These are phyloP conservation scores for Piromyces finnis DNA, from an alignment of 192 early-diverging fungal species.

Conservation along the genomic window DNA sequence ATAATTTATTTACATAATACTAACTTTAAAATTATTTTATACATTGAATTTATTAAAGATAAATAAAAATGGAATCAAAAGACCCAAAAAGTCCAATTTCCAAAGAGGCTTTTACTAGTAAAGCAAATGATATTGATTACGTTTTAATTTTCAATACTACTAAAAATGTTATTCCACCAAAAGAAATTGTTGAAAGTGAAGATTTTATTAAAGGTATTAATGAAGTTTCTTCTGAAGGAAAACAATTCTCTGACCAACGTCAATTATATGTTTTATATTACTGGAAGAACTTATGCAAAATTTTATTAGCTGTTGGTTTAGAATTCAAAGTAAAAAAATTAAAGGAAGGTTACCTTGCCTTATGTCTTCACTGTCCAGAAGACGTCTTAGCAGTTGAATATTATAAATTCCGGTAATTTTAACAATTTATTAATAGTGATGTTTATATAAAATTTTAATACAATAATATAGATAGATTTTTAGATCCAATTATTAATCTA, in stretches of 20 bases:
- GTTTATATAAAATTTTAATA: too few relatives aligned
- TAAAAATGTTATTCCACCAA: background rate
- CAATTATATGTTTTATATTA: background rate
- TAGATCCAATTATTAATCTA: too few relatives aligned
- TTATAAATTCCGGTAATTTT: background rate
- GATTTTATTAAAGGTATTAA: background rate
- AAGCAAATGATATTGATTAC: background rate
- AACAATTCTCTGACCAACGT: background rate
- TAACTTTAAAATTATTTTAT: too few relatives aligned
- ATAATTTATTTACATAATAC: too few relatives aligned
- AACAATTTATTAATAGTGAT: too few relatives aligned
- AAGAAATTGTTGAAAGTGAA: background rate
- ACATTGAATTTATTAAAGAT: too few relatives aligned
- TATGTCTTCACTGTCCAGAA: background rate
- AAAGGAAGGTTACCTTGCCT: background rate
- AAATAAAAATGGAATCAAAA: background rate
- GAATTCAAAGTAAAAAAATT: background rate
- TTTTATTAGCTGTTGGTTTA: background rate
- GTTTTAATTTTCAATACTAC: background rate
- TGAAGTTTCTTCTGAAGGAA: background rate
- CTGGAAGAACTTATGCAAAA: background rate
- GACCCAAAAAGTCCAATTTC: background rate
- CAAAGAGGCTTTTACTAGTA: background rate
- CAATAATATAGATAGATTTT: too few relatives aligned
- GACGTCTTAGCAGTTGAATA: background rate